Conservation (phyloP, 768 basidiomycete genomes). For the Trametes meyenii region DNA sequence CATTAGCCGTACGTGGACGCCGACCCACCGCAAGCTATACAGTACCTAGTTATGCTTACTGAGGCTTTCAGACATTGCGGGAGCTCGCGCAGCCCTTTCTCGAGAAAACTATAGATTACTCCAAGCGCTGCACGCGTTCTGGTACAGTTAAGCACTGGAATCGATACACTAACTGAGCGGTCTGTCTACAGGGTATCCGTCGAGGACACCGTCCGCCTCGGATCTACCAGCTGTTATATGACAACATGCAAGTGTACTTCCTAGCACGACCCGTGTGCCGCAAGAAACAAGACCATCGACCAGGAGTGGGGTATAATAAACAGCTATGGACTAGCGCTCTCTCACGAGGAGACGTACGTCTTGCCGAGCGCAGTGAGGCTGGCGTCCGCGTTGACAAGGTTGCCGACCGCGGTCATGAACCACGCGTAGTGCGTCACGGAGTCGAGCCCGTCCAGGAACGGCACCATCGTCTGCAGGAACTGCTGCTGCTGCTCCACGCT, state of each 20-base stretch:
- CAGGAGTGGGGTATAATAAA: background rate
- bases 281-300: background rate
- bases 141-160: background rate
- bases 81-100: too few species aligned
- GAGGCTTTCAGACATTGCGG: too few species aligned
- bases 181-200: conserved; percentile 5
- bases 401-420: conserved; percentile 31
- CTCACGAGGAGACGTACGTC: conserved; percentile 30
- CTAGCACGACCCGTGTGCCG: conserved; percentile 1
- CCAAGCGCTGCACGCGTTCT: background rate
- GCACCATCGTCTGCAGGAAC: conserved; percentile 33
- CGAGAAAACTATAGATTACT: background rate
- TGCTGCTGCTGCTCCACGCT: conserved; percentile 27
- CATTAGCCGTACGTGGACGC: background rate
- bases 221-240: background rate
- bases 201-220: background rate
- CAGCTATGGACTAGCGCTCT: background rate
- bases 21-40: too few species aligned
- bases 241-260: background rate
- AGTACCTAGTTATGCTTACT: too few species aligned
- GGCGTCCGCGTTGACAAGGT: conserved; percentile 31
- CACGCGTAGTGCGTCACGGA: conserved; percentile 32
- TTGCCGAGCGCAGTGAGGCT: conserved; percentile 29
- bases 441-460: conserved; percentile 33
- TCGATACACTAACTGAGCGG: background rate